Base-by-base conservation (phyloP, 768 basidiomycete genomes). In the Mycena alexandri region DNA sequence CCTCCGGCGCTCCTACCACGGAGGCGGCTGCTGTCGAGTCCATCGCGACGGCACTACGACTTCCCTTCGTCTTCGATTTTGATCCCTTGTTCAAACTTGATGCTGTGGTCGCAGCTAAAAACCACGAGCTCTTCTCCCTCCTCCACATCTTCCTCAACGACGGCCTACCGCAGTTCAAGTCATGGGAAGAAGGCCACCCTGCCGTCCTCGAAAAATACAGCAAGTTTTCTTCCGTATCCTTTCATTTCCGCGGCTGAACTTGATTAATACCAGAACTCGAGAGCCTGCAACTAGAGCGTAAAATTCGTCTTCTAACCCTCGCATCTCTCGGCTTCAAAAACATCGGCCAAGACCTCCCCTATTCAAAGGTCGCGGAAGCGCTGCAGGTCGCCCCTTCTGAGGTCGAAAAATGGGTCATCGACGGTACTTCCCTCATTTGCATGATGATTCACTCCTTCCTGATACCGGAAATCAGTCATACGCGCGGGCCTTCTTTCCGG, bases 381-480 rank as follows among this genome's bases (percentile, higher is more conserved):
- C 79, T 96, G 48, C 87, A 93, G 69, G 87, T 94, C 10, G 85
- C 89, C 25, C 67, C 77, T 22, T 80, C 85, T 25, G 83, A 93
- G 65, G 93, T 96, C 33, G 95, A 96, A 76, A 89, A 87, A 73
- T 95, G 93, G 93, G 89, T 90, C 44, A 95, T 96, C 68, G 93
- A 95, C 79, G 90, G 94, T 94, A 74, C 8, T 22, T 55, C n/a
- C 41, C 19, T 36, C 36, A 17, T 65, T 50, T 47, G 5, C 34
- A 38, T 47, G 7, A 3, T 34, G 50, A 22, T 52, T 51, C 29
- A 61, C 66, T 14, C 21, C 25, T 61, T 42, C 44, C 55, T 48
- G 43, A 62, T 63, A 60, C 38, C 46, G 68, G 33, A 57, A 57
- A 52, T 16, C 71, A 95, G 94, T 91, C 62, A 94, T 96, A 71